Evolutionary conservation across 2,329 filamentous ascomycete species (phyloP), one percentile per base, ranked within the genome.

Genomic region (Colletotrichum lindemuthianum): DNA sequence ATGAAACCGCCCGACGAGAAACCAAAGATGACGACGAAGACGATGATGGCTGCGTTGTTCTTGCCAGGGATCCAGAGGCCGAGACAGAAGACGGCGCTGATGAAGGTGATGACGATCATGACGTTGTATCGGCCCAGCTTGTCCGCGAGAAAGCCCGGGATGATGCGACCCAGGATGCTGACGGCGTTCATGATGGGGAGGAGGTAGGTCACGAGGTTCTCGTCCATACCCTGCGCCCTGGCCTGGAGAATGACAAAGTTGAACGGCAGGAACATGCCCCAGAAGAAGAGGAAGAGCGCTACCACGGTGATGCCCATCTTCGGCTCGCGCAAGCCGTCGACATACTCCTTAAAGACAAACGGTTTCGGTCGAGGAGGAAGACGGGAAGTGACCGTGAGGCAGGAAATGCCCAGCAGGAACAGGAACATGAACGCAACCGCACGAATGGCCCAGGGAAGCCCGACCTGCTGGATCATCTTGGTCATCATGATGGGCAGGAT

Each of bases 1-100:
- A 91, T 85, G 69, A 88, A 90, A 2, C 86, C 86, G 11, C 90
- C 91, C 0, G 86, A 89, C 12, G 83, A 83, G 72, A 92, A 91
- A 15, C 90, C 91, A 69, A 90, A 93, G 7, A 92, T 75, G n/a
- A 84, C 80, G 11, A 85, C 82, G 73, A 91, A 92, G 40, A 87
- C 80, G 53, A 92, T 82, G 63, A 89, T 85, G 1, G 85, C 82
- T 0, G 83, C 82, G 9, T 88, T 84, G 41, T 79, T 79, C 3
- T 77, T 78, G 55, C 78, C 81, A 2, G 81, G 79, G 4, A 82
- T 77, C 82, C 82, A 84, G 36, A 90, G 73, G 34, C 73, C 79
- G 1, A 84, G 72, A 12, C 75, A 78, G 60, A 82, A 77, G 41
- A 84, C 60, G 40, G 76, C 77, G 8, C 85, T 83, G 60, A 86